Evolutionary conservation across 1,284 basidiomycete species (phyloP), one percentile per base, ranked within the genome.

Genomic region (Pholiota adiposa): DNA sequence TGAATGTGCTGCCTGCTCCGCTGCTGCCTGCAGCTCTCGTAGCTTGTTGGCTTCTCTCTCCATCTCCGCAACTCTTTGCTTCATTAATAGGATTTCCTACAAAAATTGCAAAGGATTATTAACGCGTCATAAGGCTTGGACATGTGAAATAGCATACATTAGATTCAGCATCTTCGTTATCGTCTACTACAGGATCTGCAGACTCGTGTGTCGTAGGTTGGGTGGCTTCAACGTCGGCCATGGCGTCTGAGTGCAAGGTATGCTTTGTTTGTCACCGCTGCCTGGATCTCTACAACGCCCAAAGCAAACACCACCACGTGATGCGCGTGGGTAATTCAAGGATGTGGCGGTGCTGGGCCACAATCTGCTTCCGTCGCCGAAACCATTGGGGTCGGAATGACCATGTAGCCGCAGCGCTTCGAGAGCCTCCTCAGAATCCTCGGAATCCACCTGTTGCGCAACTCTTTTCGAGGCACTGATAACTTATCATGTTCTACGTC

Each of bases 41-140:
- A 96, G 78, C 74, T 94, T 95, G 74, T 86, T 90, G 3, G 94
- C 94, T 73, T 96, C 94, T 54, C 87, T 84, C 73, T 96, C 94
- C 93, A 96, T 96, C 77, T 96, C 94, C 65, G 90, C 92, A 23
- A 96, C 90, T 56, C 93, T 84, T 73, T 94, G 92, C 78, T 96
- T 97, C 96, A 97, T 97, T 67, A 90, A 80, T 69, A 86, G 77
- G 58, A 92, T 91, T 80, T 92, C 89, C 89, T 92, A 65, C 14
- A 67, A 63, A 63, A 66, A 60, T 58, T 54, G 51, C 38, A 51
- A 31, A 33, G 34, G 54, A 56, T 36, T 48, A 66, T 58, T 51
- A 59, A 56, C 62, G 60, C 56, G 59, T 21, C 8, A 46, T 43
- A 41, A 48, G 29, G 36, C 34, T 41, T 44, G 9, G 18, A 54